Percentiles rank a stretch among this genome's conserved stretches.
Evolutionary conservation across 176 grass and related monocot genomes (phyloP).

Genomic region (Oryza officinalis): DNA sequence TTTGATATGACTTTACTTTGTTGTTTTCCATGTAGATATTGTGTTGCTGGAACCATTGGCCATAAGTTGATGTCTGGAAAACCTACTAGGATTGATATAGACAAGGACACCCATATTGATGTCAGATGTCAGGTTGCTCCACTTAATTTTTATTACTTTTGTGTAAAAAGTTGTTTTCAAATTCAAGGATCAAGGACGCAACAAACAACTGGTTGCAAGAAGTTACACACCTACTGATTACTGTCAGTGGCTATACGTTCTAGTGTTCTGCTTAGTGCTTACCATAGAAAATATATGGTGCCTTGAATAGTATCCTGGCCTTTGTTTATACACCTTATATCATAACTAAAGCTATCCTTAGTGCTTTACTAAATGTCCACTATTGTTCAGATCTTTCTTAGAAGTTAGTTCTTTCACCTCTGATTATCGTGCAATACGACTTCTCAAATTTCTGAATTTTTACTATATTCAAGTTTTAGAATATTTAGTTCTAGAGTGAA

Average conservation of each 20-base stretch:
- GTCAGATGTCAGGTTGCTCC: slow-evolving; percentile 84
- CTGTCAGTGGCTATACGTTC: neutral
- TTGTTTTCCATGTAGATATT: slow-evolving; percentile 66
- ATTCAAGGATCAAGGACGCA: neutral
- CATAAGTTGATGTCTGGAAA: slow-evolving; percentile 98
- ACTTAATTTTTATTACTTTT: slow-evolving; percentile 16
- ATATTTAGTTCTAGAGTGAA: neutral
- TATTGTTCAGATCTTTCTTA: neutral
- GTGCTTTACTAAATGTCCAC: neutral
- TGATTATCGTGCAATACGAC: neutral
- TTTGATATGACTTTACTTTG: neutral
- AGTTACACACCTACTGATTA: neutral
- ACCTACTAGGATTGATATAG: slow-evolving; percentile 74
- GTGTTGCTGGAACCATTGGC: slow-evolving; percentile 88
- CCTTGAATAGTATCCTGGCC: neutral
- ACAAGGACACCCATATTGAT: slow-evolving; percentile 79
- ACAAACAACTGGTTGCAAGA: neutral
- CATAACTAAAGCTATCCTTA: neutral
- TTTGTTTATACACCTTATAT: neutral
- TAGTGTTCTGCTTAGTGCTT: neutral
- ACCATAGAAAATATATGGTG: neutral
- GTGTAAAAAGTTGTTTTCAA: neutral
- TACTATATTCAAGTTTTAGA: neutral
- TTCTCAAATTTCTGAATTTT: neutral
- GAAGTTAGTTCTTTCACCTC: neutral